These are phyloP conservation scores for Coelastrella sp. DNA, from an alignment of 139 green algal species.

Conservation along the genomic window DNA sequence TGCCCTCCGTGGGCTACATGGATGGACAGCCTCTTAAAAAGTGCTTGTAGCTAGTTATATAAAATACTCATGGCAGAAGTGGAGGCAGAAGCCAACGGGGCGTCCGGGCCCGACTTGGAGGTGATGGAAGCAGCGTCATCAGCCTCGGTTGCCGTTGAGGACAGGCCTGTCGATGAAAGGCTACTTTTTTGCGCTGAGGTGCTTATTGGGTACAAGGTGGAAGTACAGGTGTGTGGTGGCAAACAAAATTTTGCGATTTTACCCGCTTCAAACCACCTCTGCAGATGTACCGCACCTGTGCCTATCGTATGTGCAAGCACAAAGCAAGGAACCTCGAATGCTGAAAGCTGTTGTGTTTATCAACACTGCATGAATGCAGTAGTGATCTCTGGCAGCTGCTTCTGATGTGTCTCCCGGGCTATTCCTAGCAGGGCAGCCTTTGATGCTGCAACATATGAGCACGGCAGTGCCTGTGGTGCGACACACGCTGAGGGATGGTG, in stretches of 20 bases:
- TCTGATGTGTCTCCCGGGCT: no score
- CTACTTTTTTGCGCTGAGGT: constrained; percentile 64
- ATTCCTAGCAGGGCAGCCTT: no score
- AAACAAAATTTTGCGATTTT: background rate
- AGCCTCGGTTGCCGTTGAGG: background rate
- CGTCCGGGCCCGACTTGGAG: background rate
- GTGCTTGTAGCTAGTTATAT: background rate
- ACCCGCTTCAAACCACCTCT: background rate
- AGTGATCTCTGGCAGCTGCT: no score
- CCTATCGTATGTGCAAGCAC: no score
- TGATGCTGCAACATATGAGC: background rate
- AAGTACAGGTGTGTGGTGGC: constrained; percentile 70
- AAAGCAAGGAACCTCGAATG: no score
- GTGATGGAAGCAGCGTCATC: background rate
- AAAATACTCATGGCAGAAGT: background rate
- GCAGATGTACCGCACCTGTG: no score
- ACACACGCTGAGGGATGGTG: background rate
- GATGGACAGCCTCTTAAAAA: background rate
- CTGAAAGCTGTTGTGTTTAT: no score
- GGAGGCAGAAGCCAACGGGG: background rate
- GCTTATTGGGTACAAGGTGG: constrained; percentile 77
- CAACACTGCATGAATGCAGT: no score
- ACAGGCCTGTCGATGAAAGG: constrained; percentile 26
- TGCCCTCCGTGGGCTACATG: background rate
- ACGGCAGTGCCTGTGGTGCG: background rate